Conservation (phyloP, 805 yeast genomes). For the Tetrapisispora iriomotensis region DNA sequence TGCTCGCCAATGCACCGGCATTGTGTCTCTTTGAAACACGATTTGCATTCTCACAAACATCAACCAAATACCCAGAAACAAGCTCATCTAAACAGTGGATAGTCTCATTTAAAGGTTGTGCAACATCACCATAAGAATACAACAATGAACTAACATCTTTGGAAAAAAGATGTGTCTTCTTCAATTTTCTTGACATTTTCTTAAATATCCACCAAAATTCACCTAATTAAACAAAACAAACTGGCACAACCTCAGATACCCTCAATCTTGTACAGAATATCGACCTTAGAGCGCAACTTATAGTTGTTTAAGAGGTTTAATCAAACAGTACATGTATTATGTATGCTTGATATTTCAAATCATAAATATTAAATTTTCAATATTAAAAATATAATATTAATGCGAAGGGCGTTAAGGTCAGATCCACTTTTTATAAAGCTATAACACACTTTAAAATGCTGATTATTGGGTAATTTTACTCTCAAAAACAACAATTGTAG, state of each 20-base stretch:
- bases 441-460: no score
- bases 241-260: no score
- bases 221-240: not conserved
- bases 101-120: conserved; percentile 57
- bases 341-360: no score
- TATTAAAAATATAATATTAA: no score
- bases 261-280: not conserved
- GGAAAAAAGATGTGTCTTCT: conserved; percentile 36
- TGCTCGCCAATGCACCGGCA: conserved; percentile 30
- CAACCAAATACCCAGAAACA: conserved; percentile 51
- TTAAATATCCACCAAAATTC: not conserved
- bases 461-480: no score
- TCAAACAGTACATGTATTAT: not conserved
- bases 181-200: conserved; percentile 30
- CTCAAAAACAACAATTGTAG: no score
- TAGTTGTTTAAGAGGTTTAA: not conserved
- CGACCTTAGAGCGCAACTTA: no score
- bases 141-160: conserved; percentile 48
- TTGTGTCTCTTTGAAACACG: conserved; percentile 32
- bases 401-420: no score
- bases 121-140: conserved; percentile 65
- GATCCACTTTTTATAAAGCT: no score
- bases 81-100: conserved; percentile 60
- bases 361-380: no score
- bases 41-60: conserved; percentile 47